Evolutionary conservation across 495 filamentous ascomycete genomes (phyloP).

Genomic region (Tuber indicum): DNA sequence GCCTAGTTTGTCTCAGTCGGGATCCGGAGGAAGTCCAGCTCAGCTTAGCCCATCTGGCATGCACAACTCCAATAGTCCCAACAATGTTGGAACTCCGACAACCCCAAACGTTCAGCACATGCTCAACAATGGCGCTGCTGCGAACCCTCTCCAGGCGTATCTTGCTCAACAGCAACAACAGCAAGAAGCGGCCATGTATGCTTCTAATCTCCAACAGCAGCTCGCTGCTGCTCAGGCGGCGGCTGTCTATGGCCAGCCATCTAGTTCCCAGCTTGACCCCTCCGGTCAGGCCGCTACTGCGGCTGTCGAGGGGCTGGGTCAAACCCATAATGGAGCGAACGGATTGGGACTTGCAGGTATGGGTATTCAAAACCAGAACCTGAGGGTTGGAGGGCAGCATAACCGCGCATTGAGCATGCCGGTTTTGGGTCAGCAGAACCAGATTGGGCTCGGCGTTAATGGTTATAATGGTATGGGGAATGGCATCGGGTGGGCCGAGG

Average conservation of each 20-base stretch:
- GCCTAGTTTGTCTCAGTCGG: slow-evolving; percentile 48
- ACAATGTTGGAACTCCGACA: slow-evolving; percentile 35
- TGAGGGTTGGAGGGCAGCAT: slow-evolving; percentile 43
- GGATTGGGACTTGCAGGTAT: slow-evolving; percentile 32
- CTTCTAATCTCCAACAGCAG: slow-evolving; percentile 51
- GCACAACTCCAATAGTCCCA: slow-evolving; percentile 44
- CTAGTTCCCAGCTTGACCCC: slow-evolving; percentile 27
- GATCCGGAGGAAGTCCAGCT: slow-evolving; percentile 64
- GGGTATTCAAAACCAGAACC: slow-evolving; percentile 38
- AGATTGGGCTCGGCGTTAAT: slow-evolving; percentile 57
- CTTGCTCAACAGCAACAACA: slow-evolving; percentile 66
- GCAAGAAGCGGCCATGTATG: slow-evolving; percentile 52
- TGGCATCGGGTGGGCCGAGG: slow-evolving; percentile 63
- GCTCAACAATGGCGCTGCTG: slow-evolving; percentile 68
- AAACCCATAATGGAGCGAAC: slow-evolving; percentile 34
- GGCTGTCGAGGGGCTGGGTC: slow-evolving; percentile 25
- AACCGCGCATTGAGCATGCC: slow-evolving; percentile 45
- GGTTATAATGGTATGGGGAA: slow-evolving; percentile 57
- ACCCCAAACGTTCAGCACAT: slow-evolving; percentile 52
- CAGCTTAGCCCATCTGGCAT: slow-evolving; percentile 40
- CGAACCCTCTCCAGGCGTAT: slow-evolving; percentile 84
- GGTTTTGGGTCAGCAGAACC: slow-evolving; percentile 50
- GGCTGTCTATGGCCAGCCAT: slow-evolving; percentile 51
- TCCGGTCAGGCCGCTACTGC: slow-evolving; percentile 30
- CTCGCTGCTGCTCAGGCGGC: slow-evolving; percentile 54